Conservation (phyloP, 2,329 filamentous ascomycete species). For the Verticillium tricorpus region DNA sequence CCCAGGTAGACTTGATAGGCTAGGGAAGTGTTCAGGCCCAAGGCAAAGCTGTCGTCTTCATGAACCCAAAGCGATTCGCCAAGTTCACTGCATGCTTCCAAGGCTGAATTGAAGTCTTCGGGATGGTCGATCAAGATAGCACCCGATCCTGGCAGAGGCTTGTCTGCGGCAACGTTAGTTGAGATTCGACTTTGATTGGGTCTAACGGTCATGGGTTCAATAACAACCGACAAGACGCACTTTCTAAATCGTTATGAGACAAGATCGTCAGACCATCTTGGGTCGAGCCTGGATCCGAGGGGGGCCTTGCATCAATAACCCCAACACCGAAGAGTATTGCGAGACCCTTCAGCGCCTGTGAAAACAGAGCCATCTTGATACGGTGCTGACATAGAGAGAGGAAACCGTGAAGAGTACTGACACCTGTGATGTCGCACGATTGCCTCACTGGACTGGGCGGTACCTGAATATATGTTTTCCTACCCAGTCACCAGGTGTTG, state of each 20-base stretch:
- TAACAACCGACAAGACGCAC: background rate
- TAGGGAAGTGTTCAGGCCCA: background rate
- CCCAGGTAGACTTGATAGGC: background rate
- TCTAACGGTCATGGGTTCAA: too few species aligned
- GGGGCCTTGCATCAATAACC: background rate
- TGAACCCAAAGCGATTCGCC: background rate
- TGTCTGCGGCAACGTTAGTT: background rate
- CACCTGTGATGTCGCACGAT: too few species aligned
- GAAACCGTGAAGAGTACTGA: background rate
- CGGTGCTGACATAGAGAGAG: background rate
- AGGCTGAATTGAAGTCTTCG: background rate
- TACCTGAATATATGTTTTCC: too few species aligned
- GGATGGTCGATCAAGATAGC: background rate
- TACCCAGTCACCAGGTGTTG: too few species aligned
- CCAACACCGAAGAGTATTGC: background rate
- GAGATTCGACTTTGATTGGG: too few species aligned
- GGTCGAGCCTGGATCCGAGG: background rate
- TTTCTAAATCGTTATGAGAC: background rate
- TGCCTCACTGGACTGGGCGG: too few species aligned
- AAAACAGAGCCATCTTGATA: background rate
- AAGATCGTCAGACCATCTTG: background rate
- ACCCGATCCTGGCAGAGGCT: background rate
- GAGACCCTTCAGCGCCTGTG: background rate
- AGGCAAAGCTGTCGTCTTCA: background rate
- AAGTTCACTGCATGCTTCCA: background rate